Evolutionary conservation across 768 basidiomycete species (phyloP).

Genomic region (Auricularia auricula-judae): DNA sequence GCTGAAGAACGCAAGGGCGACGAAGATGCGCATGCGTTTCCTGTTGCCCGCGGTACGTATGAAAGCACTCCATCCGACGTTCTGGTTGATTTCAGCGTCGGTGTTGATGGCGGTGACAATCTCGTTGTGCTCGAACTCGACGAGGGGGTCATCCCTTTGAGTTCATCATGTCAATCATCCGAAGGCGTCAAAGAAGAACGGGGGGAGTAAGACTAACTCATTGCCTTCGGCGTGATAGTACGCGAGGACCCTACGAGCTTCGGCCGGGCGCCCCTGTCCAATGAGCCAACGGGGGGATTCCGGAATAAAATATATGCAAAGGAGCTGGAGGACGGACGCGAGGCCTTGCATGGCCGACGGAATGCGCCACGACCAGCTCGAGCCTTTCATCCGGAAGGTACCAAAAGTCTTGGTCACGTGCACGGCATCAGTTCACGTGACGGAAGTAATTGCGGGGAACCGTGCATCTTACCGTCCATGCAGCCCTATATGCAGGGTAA

Average conservation of each 20-base stretch:
- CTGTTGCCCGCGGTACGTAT: slow-evolving; percentile 57
- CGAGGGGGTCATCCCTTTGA: background rate
- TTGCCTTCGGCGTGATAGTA: slow-evolving; percentile 51
- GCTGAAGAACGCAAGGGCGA: slow-evolving; percentile 57
- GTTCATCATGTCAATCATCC: too few relatives aligned
- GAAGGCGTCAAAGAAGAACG: too few relatives aligned
- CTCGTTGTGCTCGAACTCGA: slow-evolving; percentile 18
- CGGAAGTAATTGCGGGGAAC: slow-evolving; percentile 13
- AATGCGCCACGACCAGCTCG: slow-evolving; percentile 22
- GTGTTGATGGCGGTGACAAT: slow-evolving; percentile 56
- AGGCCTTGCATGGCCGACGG: slow-evolving; percentile 54
- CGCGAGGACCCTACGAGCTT: slow-evolving; percentile 23
- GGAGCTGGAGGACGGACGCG: slow-evolving; percentile 44
- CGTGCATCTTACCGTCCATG: background rate
- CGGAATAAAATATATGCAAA: slow-evolving; percentile 47
- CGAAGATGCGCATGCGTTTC: slow-evolving; percentile 54
- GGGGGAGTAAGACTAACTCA: slow-evolving; percentile 28
- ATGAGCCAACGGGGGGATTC: slow-evolving; percentile 61
- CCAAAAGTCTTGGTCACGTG: slow-evolving; percentile 22
- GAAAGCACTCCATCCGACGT: slow-evolving; percentile 40
- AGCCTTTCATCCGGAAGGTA: slow-evolving; percentile 22
- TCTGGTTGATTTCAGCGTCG: slow-evolving; percentile 43
- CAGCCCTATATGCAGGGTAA: background rate
- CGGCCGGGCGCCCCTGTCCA: slow-evolving; percentile 31
- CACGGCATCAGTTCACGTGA: slow-evolving; percentile 29